Evolutionary conservation across 2,329 filamentous ascomycete species (phyloP).

Genomic region (Ceratocystis huliohia): DNA sequence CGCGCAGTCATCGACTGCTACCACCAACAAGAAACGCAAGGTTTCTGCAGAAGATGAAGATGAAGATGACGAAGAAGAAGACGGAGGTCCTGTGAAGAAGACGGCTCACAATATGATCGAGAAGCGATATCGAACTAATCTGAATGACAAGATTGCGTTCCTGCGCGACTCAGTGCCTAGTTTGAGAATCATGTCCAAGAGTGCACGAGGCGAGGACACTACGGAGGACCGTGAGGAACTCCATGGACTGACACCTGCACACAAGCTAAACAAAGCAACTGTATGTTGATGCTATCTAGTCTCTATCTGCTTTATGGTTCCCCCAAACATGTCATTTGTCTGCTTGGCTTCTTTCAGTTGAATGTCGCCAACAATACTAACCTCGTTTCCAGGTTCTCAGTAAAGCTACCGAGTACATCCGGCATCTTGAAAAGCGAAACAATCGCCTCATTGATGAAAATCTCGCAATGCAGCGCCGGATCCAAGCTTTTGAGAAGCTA

Average conservation of each 20-base stretch:
- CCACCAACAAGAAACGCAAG: conserved; percentile 53
- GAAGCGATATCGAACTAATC: conserved; percentile 87
- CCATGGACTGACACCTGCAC: conserved; percentile 70
- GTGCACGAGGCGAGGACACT: conserved; percentile 52
- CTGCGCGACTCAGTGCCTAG: conserved; percentile 85
- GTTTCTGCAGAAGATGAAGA: conserved; percentile 48
- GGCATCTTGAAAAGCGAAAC: conserved; percentile 83
- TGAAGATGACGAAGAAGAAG: conserved; percentile 47
- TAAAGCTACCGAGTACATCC: conserved; percentile 93
- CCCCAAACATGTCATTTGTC: neutral
- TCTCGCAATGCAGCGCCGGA: conserved; percentile 59
- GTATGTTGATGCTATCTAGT: conserved; percentile 31
- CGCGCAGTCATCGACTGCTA: conserved; percentile 34
- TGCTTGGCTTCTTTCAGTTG: neutral
- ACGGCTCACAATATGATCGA: conserved; percentile 98
- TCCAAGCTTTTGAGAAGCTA: conserved; percentile 64
- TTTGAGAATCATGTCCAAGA: conserved; percentile 70
- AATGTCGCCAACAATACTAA: neutral
- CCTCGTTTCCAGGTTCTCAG: conserved; percentile 52
- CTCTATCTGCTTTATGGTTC: neutral
- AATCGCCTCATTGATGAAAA: conserved; percentile 73
- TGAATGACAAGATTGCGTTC: conserved; percentile 94
- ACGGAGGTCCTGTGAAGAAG: conserved; percentile 56
- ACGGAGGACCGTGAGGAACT: conserved; percentile 67
- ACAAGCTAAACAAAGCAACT: conserved; percentile 96